These are phyloP conservation scores for Penicillium riverlandense DNA, from an alignment of 495 filamentous ascomycete species.

Conservation along the genomic window DNA sequence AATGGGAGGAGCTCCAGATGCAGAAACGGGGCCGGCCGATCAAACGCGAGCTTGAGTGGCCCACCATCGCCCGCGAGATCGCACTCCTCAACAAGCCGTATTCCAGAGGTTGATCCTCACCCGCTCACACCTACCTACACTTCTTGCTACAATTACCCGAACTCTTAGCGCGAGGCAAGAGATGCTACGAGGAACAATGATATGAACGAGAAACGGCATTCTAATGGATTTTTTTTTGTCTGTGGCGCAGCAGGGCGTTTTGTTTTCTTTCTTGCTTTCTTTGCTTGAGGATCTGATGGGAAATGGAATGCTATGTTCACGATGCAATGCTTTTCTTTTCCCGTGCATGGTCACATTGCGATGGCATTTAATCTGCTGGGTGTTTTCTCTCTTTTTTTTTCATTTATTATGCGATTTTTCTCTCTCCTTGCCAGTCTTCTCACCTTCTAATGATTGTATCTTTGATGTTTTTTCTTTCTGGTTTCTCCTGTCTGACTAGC, in stretches of 20 bases:
- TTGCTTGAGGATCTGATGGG: not conserved
- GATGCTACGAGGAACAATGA: conserved; percentile 15
- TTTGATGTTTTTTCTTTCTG: too few relatives aligned
- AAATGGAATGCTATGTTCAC: too few relatives aligned
- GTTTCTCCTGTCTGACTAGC: too few relatives aligned
- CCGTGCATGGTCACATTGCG: not conserved
- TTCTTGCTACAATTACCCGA: not conserved
- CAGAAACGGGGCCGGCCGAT: conserved; percentile 37
- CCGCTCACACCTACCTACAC: not conserved
- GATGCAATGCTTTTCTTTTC: not conserved
- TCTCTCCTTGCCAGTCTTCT: not conserved
- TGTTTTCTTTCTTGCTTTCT: conserved; percentile 7
- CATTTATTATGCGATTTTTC: not conserved
- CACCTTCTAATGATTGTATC: not conserved
- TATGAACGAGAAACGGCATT: conserved; percentile 10
- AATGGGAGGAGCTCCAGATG: conserved; percentile 76
- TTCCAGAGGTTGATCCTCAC: conserved; percentile 26
- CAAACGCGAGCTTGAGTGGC: conserved; percentile 84
- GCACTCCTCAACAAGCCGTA: conserved; percentile 97
- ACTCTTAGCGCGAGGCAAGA: not conserved
- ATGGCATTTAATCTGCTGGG: not conserved
- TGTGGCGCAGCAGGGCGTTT: not conserved
- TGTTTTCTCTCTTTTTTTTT: not conserved
- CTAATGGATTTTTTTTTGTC: not conserved
- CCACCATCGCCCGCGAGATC: conserved; percentile 79